Evolutionary conservation across 164 flowering plant genomes (phyloP).

Genomic region (Akebia trifoliata): DNA sequence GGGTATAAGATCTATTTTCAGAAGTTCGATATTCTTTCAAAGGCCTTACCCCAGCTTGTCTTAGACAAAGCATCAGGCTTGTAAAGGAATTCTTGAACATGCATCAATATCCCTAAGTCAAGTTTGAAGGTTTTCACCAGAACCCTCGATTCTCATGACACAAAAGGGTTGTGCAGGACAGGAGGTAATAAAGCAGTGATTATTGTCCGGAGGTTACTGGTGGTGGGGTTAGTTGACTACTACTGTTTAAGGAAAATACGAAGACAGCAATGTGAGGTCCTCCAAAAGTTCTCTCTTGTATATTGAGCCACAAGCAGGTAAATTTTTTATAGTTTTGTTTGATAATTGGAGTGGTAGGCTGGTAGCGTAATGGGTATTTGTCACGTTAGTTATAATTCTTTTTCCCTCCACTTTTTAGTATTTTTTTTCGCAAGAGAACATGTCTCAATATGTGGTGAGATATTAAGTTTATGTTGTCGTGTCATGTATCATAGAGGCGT

Average conservation of each 20-base stretch:
- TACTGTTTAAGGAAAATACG: background rate
- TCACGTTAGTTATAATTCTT: conserved; percentile 22
- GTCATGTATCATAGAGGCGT: conserved; percentile 27
- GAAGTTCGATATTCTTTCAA: conserved; percentile 21
- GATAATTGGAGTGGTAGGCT: conserved; percentile 28
- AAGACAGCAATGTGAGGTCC: conserved; percentile 20
- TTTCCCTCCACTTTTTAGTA: conserved; percentile 1
- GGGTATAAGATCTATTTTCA: conserved; percentile 50
- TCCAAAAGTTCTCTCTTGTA: conserved; percentile 34
- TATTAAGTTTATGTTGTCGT: conserved; percentile 13
- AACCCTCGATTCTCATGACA: conserved; percentile 1
- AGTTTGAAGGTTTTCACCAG: conserved; percentile 2
- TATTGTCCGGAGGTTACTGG: conserved; percentile 18
- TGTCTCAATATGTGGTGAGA: conserved; percentile 21
- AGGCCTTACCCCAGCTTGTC: conserved; percentile 20
- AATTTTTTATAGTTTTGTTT: conserved; percentile 20
- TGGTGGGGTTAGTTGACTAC: conserved; percentile 12
- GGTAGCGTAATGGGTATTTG: conserved; percentile 33
- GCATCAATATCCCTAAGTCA: conserved; percentile 8
- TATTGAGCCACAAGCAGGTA: conserved; percentile 49
- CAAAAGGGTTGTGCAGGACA: conserved; percentile 1
- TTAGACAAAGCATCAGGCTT: conserved; percentile 33
- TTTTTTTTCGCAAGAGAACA: conserved; percentile 12
- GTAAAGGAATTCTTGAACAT: conserved; percentile 1
- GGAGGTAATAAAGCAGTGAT: background rate